These are phyloP conservation scores for Mycena sanguinolenta DNA, from an alignment of 768 basidiomycete species.

Conservation along the genomic window DNA sequence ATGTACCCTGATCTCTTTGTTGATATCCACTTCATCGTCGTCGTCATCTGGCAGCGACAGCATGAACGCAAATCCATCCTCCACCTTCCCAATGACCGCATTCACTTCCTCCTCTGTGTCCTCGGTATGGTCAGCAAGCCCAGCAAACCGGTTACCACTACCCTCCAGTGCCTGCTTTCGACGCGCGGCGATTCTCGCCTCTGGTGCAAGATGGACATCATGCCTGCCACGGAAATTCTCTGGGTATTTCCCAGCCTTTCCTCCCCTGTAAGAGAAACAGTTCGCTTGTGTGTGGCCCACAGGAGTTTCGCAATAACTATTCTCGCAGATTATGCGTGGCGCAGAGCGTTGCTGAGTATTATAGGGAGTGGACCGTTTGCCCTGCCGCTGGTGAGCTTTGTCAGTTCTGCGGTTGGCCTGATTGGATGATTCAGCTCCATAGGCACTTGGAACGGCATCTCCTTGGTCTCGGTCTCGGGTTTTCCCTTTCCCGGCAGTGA, in stretches of 20 bases:
- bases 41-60: background rate
- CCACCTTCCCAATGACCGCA: background rate
- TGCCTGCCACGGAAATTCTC: slow-evolving; percentile 6
- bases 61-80: too few relatives aligned
- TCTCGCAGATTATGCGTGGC: slow-evolving; percentile 19
- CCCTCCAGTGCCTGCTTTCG: too few relatives aligned
- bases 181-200: slow-evolving; percentile 14
- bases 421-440: slow-evolving; percentile 3
- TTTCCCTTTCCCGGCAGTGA: background rate
- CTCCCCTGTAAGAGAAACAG: too few relatives aligned
- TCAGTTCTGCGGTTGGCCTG: background rate
- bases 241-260: slow-evolving; percentile 44
- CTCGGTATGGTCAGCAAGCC: slow-evolving; percentile 19
- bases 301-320: slow-evolving; percentile 37
- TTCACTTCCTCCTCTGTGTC: slow-evolving; percentile 15
- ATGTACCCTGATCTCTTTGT: slow-evolving; percentile 16
- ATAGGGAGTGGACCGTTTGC: background rate
- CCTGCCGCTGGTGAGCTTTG: background rate
- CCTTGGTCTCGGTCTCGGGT: background rate
- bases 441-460: slow-evolving; percentile 4
- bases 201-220: slow-evolving; percentile 28
- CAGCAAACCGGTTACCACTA: slow-evolving; percentile 20
- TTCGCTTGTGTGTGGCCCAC: too few relatives aligned
- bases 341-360: background rate
- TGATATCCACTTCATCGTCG: slow-evolving; percentile 15